Base-by-base conservation (phyloP, 192 early-diverging fungal species). In the Coemansia sp. region DNA sequence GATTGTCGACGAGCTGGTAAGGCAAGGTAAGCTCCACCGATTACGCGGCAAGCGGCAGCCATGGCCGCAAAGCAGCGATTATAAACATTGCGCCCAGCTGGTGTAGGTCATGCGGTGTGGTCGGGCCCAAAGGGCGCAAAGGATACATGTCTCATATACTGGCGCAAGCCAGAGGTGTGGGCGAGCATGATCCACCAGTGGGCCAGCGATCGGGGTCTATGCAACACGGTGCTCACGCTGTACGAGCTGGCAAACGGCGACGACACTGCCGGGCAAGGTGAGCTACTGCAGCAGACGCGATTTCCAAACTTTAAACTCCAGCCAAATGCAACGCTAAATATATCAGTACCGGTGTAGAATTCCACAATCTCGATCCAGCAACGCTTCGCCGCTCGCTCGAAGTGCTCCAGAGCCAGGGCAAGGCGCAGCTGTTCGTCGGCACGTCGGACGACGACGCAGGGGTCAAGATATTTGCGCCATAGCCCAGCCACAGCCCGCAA, bases 81-180 rank as follows among this genome's bases (percentile, higher is more conserved):
- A 36, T 36, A 11, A 36, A 36, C 14, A n/a, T 36, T 36, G 5
- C 14, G 15, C 5, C 15, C 34, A n/a, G 15, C 11, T 36, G 21
- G 14, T 46, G 34, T 54, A 54, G 64, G 87, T 70, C 79, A 77
- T 25, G 75, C 73, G 0, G 75, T 68, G 38, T 82, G 81, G 79
- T 30, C 41, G 2, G 54, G 62, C 2, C 59, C 64, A 22, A 64
- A 63, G 55, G 80, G 73, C 60, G 55, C 56, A 15, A 62, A 60
- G 29, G 75, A 78, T 34, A 45, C 55, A 12, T 90, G 87, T 15
- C 67, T 90, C 23, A 75, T 97, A 5, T 87, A 85, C 53, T 95
- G 93, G 93, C 81, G 85, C 52, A 90, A 85, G 64, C 90, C 90
- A 7, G 91, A 94, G 41, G 89, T 91, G 46, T 97, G 94, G 94